Conservation (phyloP, 176 grass and related monocot species). For the Leersia perrieri region DNA sequence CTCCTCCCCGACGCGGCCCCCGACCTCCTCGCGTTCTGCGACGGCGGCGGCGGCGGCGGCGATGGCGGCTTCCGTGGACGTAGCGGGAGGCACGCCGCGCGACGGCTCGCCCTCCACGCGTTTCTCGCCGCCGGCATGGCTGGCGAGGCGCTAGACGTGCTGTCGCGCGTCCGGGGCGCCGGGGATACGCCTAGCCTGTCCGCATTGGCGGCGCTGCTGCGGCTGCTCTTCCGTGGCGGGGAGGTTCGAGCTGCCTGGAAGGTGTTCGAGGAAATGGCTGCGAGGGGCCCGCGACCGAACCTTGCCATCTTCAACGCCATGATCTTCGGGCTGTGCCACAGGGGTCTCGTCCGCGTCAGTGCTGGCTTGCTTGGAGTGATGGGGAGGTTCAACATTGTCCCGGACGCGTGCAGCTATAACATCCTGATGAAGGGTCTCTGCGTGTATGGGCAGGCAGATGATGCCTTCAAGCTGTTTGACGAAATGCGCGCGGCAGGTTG, state of each 20-base stretch:
- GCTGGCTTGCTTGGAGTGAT: conserved; percentile 55
- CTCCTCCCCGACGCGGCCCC: conserved; percentile 24
- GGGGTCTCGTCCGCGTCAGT: conserved; percentile 39
- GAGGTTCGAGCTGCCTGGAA: conserved; percentile 67
- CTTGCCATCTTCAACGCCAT: conserved; percentile 66
- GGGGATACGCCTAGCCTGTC: conserved; percentile 47
- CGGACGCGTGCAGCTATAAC: conserved; percentile 67
- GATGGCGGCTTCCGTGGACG: not conserved
- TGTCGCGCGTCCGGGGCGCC: conserved; percentile 31
- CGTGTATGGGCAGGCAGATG: conserved; percentile 39
- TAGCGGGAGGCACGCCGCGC: conserved; percentile 28
- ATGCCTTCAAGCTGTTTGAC: conserved; percentile 74
- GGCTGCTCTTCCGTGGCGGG: conserved; percentile 49
- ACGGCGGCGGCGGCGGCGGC: no score
- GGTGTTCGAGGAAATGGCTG: conserved; percentile 80
- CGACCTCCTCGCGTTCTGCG: conserved; percentile 47
- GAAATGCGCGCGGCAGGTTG: conserved; percentile 45
- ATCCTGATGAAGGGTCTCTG: conserved; percentile 84
- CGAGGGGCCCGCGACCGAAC: conserved; percentile 49
- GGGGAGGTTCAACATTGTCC: conserved; percentile 48
- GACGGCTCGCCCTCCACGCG: conserved; percentile 63
- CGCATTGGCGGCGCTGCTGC: conserved; percentile 50
- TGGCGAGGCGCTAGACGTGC: conserved; percentile 51
- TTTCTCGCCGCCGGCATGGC: conserved; percentile 66
- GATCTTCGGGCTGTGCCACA: conserved; percentile 77